These are phyloP conservation scores for Zygosaccharomyces rouxii DNA, from an alignment of 805 yeast species.

Conservation along the genomic window DNA sequence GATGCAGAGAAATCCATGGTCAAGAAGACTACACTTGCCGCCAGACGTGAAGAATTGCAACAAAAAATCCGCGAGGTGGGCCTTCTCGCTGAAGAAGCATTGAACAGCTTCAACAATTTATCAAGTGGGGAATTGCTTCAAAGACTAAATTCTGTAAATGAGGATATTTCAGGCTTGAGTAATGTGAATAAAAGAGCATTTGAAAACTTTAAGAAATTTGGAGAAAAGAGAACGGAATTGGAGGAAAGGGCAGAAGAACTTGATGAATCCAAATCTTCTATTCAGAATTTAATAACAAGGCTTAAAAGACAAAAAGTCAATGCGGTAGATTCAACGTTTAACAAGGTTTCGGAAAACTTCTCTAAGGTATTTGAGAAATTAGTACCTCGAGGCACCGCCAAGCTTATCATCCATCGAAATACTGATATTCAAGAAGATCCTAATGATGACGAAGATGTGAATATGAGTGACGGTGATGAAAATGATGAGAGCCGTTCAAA, in stretches of 20 bases:
- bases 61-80: constrained; percentile 77
- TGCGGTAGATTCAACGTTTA: constrained; percentile 76
- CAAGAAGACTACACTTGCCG: constrained; percentile 52
- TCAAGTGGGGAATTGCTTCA: constrained; percentile 51
- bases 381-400: constrained; percentile 81
- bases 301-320: constrained; percentile 75
- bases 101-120: constrained; percentile 43
- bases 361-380: constrained; percentile 68
- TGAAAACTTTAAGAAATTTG: constrained; percentile 73
- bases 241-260: constrained; percentile 63
- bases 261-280: constrained; percentile 63
- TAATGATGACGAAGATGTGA: constrained; percentile 24
- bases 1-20: constrained; percentile 60
- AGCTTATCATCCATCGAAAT: constrained; percentile 56
- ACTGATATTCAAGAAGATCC: constrained; percentile 21
- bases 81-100: constrained; percentile 83
- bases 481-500: constrained; percentile 19
- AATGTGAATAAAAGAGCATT: constrained; percentile 87
- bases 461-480: constrained; percentile 12
- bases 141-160: constrained; percentile 51
- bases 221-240: constrained; percentile 66
- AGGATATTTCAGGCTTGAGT: constrained; percentile 54
- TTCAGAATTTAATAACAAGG: constrained; percentile 63
- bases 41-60: constrained; percentile 67
- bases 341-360: constrained; percentile 70